A percentile compares a stretch with the other conserved stretches of the same genome.
These are phyloP conservation scores for Trametes villosa DNA, from an alignment of 768 basidiomycete species.

Conservation along the genomic window DNA sequence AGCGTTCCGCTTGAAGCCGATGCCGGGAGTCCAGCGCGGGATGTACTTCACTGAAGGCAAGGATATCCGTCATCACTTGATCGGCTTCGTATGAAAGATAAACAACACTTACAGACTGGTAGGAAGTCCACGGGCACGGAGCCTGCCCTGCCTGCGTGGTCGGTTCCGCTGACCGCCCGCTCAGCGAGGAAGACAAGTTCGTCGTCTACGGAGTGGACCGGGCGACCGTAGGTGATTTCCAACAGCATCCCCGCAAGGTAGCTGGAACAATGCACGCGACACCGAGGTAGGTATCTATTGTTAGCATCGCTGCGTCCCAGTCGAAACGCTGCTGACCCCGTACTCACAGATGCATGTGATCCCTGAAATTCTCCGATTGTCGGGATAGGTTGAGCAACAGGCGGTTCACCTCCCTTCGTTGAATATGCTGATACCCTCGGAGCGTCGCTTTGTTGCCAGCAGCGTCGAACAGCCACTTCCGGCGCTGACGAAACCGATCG, in stretches of 20 bases:
- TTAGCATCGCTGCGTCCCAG: background rate
- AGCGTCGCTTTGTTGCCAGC: conserved; percentile 3
- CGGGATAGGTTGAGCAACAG: conserved; percentile 15
- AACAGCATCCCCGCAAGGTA: conserved; percentile 32
- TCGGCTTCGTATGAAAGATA: background rate
- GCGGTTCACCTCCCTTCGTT: conserved; percentile 6
- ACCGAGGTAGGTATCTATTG: background rate
- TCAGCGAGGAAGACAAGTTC: conserved; percentile 28
- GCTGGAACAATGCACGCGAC: conserved; percentile 12
- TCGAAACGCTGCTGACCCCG: background rate
- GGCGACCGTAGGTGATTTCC: conserved; percentile 36
- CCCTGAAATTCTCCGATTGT: conserved; percentile 5
- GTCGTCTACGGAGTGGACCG: conserved; percentile 31
- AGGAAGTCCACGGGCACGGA: conserved; percentile 31
- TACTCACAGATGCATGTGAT: background rate
- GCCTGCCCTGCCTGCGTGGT: conserved; percentile 19
- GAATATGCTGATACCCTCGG: conserved; percentile 11
- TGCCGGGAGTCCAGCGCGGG: conserved; percentile 41
- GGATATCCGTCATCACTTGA: background rate
- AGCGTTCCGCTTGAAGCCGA: conserved; percentile 34
- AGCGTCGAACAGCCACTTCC: conserved; percentile 22
- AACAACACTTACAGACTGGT: conserved; percentile 21
- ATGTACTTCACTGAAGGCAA: conserved; percentile 26
- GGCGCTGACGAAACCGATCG: conserved; percentile 14
- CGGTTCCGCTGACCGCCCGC: conserved; percentile 14